phyloP scores from a whole-genome alignment of 2,329 filamentous ascomycete species.

The Apiospora rasikravindrae region DNA sequence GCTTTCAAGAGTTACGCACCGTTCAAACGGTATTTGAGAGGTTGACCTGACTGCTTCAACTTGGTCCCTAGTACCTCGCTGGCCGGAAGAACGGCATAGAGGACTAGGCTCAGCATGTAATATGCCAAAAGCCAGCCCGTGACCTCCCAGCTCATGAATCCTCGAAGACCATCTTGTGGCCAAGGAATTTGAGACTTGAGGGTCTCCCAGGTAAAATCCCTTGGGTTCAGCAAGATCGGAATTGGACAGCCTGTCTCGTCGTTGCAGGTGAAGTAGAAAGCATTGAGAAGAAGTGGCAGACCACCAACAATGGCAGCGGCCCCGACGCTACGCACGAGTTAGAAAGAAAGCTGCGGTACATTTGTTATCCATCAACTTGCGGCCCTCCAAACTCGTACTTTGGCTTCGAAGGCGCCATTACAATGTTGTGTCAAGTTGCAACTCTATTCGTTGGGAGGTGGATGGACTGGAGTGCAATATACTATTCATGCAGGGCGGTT shows the following conservation, averaged over 20 bases:
- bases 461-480: not conserved
- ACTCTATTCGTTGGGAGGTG: not conserved
- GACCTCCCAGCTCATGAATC: slow-evolving; percentile 72
- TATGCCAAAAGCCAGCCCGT: slow-evolving; percentile 76
- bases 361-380: slow-evolving; percentile 38
- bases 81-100: slow-evolving; percentile 82
- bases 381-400: slow-evolving; percentile 54
- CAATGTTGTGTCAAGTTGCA: not conserved
- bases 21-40: slow-evolving; percentile 83
- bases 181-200: slow-evolving; percentile 84
- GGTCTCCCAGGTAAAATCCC: slow-evolving; percentile 70
- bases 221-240: slow-evolving; percentile 77
- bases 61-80: slow-evolving; percentile 72
- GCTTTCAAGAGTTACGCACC: slow-evolving; percentile 48
- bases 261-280: slow-evolving; percentile 86
- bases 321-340: slow-evolving; percentile 62
- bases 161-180: slow-evolving; percentile 72
- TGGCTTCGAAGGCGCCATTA: slow-evolving; percentile 22
- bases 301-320: slow-evolving; percentile 79
- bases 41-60: slow-evolving; percentile 68
- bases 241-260: slow-evolving; percentile 90
- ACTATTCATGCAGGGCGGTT: too few relatives aligned
- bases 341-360: not conserved
- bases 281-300: slow-evolving; percentile 78
- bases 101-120: slow-evolving; percentile 74